Base-by-base conservation (phyloP, 768 basidiomycete genomes). In the Termitomyces sp. region DNA sequence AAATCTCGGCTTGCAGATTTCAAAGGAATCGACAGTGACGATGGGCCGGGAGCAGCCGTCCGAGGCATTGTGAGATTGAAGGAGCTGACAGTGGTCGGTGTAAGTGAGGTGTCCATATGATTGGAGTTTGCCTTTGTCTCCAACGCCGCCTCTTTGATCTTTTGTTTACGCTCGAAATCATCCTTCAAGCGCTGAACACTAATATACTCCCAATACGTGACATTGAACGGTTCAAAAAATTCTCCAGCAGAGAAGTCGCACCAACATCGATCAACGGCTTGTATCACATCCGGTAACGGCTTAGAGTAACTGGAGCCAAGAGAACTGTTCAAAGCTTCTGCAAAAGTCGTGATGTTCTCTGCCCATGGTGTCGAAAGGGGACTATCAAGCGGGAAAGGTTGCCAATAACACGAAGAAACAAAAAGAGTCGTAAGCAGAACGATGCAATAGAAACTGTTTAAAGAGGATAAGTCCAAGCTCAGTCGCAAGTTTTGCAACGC, bases 371-470 rank as follows among this genome's bases (percentile, higher is more conserved):
- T 69, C 13, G 83, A 80, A 58, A 93, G 83, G 0, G 80, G 76
- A 30, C 80, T 83, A 60, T 86, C 81, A 49, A 85, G 70, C 24
- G 87, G 82, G 58, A 91, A 83, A 33, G 93, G 89, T 61, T 90
- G 89, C 92, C 92, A 93, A 72, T 93, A 93, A 70, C 92, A 94
- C 18, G 92, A 89, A 16, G 92, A 89, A 60, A 91, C 78, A 69
- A 92, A 93, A 51, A 93, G 80, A n/a, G 91, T 88, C 0, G 84
- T 80, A 15, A 94, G 83, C 22, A 94, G 80, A 24, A 91, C 78
- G 56, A 94, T 87, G 77, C 92, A 94, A 70, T 94, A 94, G 70
- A 93, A 91, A 66, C 92, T 94, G 59, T 1, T 6, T 58, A 7
- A 34, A 8, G 27, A 44, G 33, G 33, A 39, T 69, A 48, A 65